phyloP scores from a whole-genome alignment of 2,329 filamentous ascomycete genomes.

The Pestalotiopsis sp. region DNA sequence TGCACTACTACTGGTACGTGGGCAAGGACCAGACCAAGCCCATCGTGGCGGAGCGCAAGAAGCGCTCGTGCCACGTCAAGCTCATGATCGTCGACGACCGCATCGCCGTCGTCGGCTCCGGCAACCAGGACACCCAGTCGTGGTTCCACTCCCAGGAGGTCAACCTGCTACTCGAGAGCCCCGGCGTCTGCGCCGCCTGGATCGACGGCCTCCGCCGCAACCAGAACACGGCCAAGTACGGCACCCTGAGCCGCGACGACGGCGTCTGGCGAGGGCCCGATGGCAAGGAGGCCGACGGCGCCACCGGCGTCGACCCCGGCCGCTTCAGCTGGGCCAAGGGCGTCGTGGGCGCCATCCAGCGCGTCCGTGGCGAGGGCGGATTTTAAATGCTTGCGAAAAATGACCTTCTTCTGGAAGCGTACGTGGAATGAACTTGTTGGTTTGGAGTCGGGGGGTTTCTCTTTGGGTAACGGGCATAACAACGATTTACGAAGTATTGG shows the following conservation, averaged over 20 bases:
- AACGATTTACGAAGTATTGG: not conserved
- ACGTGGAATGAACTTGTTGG: not conserved
- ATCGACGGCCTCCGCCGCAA: constrained; percentile 63
- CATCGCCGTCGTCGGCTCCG: constrained; percentile 73
- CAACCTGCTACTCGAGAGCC: constrained; percentile 74
- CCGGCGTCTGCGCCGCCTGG: constrained; percentile 64
- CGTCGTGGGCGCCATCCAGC: constrained; percentile 29
- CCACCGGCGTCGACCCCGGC: constrained; percentile 58
- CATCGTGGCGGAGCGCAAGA: constrained; percentile 67
- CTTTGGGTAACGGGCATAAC: not conserved
- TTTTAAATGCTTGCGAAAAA: constrained; percentile 23
- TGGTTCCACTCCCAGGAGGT: constrained; percentile 81
- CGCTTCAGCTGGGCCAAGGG: constrained; percentile 29
- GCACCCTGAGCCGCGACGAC: constrained; percentile 53
- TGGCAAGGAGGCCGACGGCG: constrained; percentile 41
- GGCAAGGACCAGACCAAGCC: constrained; percentile 73
- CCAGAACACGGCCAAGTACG: constrained; percentile 67
- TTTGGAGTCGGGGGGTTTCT: not conserved
- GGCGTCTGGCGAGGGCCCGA: constrained; percentile 64
- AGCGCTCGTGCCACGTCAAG: constrained; percentile 76
- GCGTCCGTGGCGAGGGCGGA: constrained; percentile 29
- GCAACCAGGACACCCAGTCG: constrained; percentile 80
- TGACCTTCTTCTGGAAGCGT: not conserved
- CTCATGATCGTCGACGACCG: constrained; percentile 72
- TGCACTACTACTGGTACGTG: constrained; percentile 72